phyloP scores from a whole-genome alignment of 2,329 filamentous ascomycete species.

The Nigrospora sphaerica region DNA sequence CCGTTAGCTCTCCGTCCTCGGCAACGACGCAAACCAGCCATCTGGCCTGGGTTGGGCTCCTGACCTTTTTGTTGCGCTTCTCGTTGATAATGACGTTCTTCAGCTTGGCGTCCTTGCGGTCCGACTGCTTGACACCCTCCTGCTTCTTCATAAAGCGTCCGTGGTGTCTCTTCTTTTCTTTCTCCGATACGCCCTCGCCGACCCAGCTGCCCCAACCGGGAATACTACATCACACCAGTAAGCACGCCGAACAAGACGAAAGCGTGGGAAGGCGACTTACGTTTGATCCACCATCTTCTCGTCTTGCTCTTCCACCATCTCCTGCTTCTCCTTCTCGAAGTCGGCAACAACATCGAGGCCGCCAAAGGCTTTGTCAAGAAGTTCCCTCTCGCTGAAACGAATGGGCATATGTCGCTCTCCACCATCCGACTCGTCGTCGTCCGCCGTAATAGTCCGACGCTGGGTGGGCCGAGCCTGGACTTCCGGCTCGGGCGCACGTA shows the following conservation, averaged over 20 bases:
- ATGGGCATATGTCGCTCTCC: conserved; percentile 46
- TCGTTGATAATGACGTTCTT: conserved; percentile 87
- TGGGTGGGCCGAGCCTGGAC: conserved; percentile 5
- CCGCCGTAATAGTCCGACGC: conserved; percentile 15
- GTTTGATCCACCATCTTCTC: conserved; percentile 76
- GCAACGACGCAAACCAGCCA: not conserved
- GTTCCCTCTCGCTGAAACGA: conserved; percentile 53
- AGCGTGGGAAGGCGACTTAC: too few relatives aligned
- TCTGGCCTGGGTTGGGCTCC: conserved; percentile 13
- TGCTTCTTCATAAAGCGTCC: conserved; percentile 57
- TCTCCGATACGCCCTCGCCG: conserved; percentile 71
- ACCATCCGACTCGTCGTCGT: conserved; percentile 35
- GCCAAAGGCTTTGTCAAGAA: conserved; percentile 80
- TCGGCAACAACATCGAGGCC: conserved; percentile 76
- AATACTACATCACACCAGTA: conserved; percentile 30
- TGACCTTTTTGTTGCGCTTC: conserved; percentile 78
- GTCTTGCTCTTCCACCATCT: conserved; percentile 66
- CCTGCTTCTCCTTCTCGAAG: conserved; percentile 75
- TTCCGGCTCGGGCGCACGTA: conserved; percentile 13
- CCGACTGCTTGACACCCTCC: conserved; percentile 66
- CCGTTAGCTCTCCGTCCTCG: conserved; percentile 3
- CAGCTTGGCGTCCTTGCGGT: conserved; percentile 76
- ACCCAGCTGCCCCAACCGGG: conserved; percentile 94
- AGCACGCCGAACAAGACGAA: too few relatives aligned
- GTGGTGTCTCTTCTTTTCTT: conserved; percentile 57